Evolutionary conservation across 805 yeast species (phyloP), one percentile per base, ranked within the genome.

Genomic region (Diddensiella transvaalensis): DNA sequence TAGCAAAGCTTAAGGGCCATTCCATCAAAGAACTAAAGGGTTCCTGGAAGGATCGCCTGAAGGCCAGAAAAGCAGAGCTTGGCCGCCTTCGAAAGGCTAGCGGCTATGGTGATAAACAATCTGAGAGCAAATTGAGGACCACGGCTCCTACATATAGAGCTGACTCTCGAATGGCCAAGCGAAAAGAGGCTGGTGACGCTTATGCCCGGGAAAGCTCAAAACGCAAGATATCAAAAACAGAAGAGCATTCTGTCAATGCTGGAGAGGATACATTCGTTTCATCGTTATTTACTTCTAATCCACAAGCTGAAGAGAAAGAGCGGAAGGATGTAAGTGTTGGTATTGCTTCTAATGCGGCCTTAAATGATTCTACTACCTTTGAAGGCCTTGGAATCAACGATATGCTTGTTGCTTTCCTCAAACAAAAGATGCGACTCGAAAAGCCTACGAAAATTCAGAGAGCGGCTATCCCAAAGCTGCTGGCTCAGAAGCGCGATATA

Each of bases 361-460:
- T 87, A 23, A 74, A 71, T 15, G 89, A 84, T 58, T 71, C 82
- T 1, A 78, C 85, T 6, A 72, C 85, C 2, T 91, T 91, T 59
- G 73, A 68, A 15, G 87, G 87, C 0, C 68, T 91, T 39, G 95
- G 95, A 0, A 65, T 90, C 13, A 77, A 77, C 51, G 77, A 72
- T 1, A 64, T 68, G 24, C 64, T 91, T 35, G 60, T 76, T 0
- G 64, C 64, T 5, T 85, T 83, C 59, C 65, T 91, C 48, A 70
- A 73, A 1, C 79, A 77, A 4, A 76, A 75, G 47, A 70, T 87
- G 70, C 62, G 70, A 24, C 52, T 72, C 36, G 49, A 47, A 2
- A 54, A 62, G 3, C 99, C 99, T 1, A 95, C 99, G 0, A 80
- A 79, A 57, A 87, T 93, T 56, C 99, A 93, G 67, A 76, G 87